Evolutionary conservation across 2,329 filamentous ascomycete species (phyloP).

Genomic region (Fusarium nurragi): DNA sequence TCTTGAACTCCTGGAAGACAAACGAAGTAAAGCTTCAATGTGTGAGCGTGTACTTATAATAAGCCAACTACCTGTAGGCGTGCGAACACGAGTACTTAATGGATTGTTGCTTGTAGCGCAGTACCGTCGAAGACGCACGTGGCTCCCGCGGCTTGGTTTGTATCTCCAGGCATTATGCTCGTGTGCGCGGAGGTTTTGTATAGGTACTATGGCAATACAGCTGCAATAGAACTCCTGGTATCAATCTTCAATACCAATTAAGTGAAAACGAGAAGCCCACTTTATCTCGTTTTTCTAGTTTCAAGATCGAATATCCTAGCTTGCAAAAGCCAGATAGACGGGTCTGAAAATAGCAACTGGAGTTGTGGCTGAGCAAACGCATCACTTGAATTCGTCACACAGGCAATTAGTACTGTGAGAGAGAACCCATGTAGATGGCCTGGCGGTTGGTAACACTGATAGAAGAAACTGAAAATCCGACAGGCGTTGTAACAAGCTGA

Average conservation of each 20-base stretch:
- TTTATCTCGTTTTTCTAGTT: neutral
- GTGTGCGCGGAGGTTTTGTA: slow-evolving; percentile 7
- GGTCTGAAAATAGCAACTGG: slow-evolving; percentile 38
- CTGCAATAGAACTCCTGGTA: neutral
- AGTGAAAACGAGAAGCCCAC: neutral
- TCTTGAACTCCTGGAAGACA: no score
- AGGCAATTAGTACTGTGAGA: neutral
- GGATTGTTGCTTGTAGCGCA: neutral
- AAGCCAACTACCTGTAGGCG: no score
- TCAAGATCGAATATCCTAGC: neutral
- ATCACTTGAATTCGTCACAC: slow-evolving; percentile 1
- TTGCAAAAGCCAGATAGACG: neutral
- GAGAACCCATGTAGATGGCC: neutral
- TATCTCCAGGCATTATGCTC: neutral
- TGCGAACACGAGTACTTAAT: no score
- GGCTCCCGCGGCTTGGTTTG: neutral
- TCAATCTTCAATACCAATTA: neutral
- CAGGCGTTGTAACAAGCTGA: neutral
- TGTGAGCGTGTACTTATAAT: no score
- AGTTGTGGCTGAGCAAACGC: slow-evolving; percentile 37
- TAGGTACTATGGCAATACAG: neutral
- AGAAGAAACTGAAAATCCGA: neutral
- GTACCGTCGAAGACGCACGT: neutral
- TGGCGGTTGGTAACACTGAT: no score
- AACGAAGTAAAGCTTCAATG: no score